phyloP scores from a whole-genome alignment of 2,329 filamentous ascomycete species.

The Cryphonectria nitschkei region DNA sequence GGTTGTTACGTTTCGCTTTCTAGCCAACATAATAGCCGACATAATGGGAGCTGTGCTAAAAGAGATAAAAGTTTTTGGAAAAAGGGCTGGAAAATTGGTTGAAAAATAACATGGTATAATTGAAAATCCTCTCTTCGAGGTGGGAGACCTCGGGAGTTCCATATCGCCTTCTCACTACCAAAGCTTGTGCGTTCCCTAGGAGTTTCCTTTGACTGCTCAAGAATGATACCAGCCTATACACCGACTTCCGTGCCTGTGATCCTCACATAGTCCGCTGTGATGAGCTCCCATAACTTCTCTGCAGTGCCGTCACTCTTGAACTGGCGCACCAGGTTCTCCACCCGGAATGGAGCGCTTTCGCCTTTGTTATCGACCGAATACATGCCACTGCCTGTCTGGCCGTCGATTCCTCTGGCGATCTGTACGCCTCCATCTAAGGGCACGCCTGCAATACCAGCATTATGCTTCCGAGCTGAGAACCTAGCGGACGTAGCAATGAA shows the following conservation, averaged over 20 bases:
- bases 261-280: conserved; percentile 33
- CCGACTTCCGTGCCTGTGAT: conserved; percentile 29
- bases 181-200: background rate
- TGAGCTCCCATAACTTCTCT: conserved; percentile 37
- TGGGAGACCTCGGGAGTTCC: too few species aligned
- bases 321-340: conserved; percentile 35
- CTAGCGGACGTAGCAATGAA: conserved; percentile 40
- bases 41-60: background rate
- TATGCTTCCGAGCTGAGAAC: conserved; percentile 34
- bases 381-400: conserved; percentile 38
- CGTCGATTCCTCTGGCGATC: conserved; percentile 35
- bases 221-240: background rate
- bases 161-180: background rate
- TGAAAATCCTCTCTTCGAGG: too few species aligned
- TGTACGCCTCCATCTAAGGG: conserved; percentile 29
- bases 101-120: conserved; percentile 35
- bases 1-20: conserved; percentile 37
- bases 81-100: conserved; percentile 42
- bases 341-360: conserved; percentile 30
- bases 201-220: background rate
- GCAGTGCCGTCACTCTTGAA: conserved; percentile 39
- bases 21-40: conserved; percentile 1
- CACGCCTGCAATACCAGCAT: conserved; percentile 24
- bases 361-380: conserved; percentile 36
- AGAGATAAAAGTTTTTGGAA: background rate